Evolutionary conservation across 2,329 filamentous ascomycete species (phyloP).

Genomic region (Ophiocordyceps camponoti-rufipedis): DNA sequence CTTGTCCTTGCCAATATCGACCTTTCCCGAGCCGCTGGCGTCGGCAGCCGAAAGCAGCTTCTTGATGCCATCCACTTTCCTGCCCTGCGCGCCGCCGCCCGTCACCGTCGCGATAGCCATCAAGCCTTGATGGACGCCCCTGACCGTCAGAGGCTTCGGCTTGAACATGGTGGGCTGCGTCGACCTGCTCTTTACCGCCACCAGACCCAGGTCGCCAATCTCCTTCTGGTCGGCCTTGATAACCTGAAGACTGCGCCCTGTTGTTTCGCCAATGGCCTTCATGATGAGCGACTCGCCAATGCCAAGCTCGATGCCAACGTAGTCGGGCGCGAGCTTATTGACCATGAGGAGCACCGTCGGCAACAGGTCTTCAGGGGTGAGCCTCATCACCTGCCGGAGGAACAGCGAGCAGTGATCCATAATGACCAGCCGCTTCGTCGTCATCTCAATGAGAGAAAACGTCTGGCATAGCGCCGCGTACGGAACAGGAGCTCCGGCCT

Average conservation of each 20-base stretch:
- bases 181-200: constrained; percentile 86
- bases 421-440: constrained; percentile 78
- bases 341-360: constrained; percentile 90
- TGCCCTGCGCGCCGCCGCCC: constrained; percentile 72
- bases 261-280: constrained; percentile 94
- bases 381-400: constrained; percentile 77
- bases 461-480: constrained; percentile 90
- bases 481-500: constrained; percentile 69
- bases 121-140: constrained; percentile 70
- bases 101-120: constrained; percentile 76
- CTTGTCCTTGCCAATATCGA: constrained; percentile 84
- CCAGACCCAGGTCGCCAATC: constrained; percentile 85
- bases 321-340: constrained; percentile 93
- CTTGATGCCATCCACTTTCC: constrained; percentile 90
- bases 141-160: constrained; percentile 75
- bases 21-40: constrained; percentile 50
- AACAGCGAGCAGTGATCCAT: constrained; percentile 79
- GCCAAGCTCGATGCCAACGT: constrained; percentile 90
- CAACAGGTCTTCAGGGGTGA: constrained; percentile 76
- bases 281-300: constrained; percentile 97
- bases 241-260: constrained; percentile 67
- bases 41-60: constrained; percentile 89
- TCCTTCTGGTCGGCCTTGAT: constrained; percentile 95
- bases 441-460: constrained; percentile 89
- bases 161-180: constrained; percentile 98